Evolutionary conservation across 1,139 yeast species (phyloP).

Genomic region (Taiozyma sp.): DNA sequence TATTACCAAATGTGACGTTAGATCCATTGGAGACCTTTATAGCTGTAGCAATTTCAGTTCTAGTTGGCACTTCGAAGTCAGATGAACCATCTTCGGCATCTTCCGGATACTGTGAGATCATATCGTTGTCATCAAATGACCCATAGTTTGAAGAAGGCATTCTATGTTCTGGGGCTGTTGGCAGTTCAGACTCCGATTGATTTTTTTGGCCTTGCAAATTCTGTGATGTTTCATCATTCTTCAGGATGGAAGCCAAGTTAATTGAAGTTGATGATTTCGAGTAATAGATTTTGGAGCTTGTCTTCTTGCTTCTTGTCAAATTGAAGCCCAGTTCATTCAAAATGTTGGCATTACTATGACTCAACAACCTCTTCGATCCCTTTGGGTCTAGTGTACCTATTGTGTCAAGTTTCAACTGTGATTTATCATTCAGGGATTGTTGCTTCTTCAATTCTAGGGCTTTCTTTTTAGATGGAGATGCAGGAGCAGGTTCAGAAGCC

Average conservation of each 20-base stretch:
- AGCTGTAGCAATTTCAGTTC: slow-evolving; percentile 38
- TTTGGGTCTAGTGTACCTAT: slow-evolving; percentile 23
- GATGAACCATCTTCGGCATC: slow-evolving; percentile 18
- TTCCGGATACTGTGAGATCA: slow-evolving; percentile 2
- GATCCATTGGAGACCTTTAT: slow-evolving; percentile 27
- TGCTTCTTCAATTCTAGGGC: slow-evolving; percentile 3
- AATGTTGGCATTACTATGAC: slow-evolving; percentile 35
- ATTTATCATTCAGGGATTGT: slow-evolving; percentile 6
- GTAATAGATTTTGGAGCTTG: slow-evolving; percentile 19
- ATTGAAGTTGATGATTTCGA: slow-evolving; percentile 29
- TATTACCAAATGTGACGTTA: slow-evolving; percentile 18
- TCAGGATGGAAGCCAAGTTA: slow-evolving; percentile 38
- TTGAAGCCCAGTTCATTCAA: slow-evolving; percentile 43
- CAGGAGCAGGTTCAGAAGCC: slow-evolving; percentile 12
- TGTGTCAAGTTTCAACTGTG: slow-evolving; percentile 3
- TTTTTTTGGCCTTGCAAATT: neutral
- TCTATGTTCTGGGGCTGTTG: slow-evolving; percentile 12
- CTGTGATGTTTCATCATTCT: slow-evolving; percentile 1
- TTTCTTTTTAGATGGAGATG: neutral
- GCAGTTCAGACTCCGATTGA: neutral
- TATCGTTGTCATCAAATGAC: slow-evolving; percentile 9
- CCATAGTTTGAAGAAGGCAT: slow-evolving; percentile 21
- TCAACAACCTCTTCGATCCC: slow-evolving; percentile 18
- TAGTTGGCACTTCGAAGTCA: slow-evolving; percentile 23
- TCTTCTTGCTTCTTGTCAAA: slow-evolving; percentile 18